Conservation (phyloP, 2,329 filamentous ascomycete species). For the Trichoderma sp. region DNA sequence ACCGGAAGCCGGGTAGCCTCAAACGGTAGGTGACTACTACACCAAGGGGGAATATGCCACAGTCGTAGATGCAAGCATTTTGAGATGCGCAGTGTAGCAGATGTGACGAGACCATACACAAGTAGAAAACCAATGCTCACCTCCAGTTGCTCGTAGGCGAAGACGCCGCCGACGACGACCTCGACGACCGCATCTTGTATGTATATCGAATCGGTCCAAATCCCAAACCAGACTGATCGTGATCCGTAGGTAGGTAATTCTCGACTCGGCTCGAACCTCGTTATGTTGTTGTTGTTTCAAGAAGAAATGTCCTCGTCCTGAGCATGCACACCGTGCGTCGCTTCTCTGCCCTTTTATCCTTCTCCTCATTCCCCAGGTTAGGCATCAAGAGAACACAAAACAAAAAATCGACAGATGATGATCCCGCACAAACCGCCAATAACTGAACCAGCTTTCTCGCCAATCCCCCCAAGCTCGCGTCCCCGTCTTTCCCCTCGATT, state of each 20-base stretch:
- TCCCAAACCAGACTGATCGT: no score
- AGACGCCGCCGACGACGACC: conserved; percentile 18
- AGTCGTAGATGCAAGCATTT: no score
- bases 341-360: conserved; percentile 1
- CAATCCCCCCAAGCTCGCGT: conserved; percentile 7
- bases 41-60: no score
- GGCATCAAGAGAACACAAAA: conserved; percentile 7
- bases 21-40: no score
- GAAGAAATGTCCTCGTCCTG: neutral
- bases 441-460: neutral
- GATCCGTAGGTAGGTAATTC: no score
- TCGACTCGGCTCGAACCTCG: neutral
- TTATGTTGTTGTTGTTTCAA: neutral
- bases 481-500: neutral
- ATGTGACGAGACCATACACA: neutral
- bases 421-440: neutral
- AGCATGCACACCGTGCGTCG: neutral
- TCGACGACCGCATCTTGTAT: conserved; percentile 6
- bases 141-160: conserved; percentile 21
- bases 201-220: no score
- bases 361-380: conserved; percentile 4
- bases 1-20: no score
- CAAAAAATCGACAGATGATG: no score
- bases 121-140: conserved; percentile 10
- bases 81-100: neutral